A percentile compares a stretch with the other conserved stretches of the same genome.
phyloP scores from a whole-genome alignment of 352 stramenopile species.

The Thalassiosira hispida region DNA sequence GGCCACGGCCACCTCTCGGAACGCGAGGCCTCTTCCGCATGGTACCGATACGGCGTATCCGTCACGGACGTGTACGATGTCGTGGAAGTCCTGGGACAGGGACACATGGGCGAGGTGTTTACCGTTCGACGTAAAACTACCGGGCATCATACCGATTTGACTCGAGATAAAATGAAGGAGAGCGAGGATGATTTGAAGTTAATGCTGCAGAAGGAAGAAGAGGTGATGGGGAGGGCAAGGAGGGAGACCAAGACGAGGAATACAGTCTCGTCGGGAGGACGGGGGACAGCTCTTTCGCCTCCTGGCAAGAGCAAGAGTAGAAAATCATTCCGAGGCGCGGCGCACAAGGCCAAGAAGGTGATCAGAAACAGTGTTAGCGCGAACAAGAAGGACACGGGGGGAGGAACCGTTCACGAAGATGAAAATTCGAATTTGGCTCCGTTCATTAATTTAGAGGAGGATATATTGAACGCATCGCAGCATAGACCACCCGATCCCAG shows the following conservation, averaged over 20 bases:
- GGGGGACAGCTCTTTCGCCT: neutral
- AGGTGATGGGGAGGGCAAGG: slow-evolving; percentile 2
- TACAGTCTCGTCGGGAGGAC: too few species aligned
- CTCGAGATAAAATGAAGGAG: slow-evolving; percentile 17
- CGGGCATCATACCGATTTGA: slow-evolving; percentile 44
- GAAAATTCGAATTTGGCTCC: slow-evolving; percentile 29
- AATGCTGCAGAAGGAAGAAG: neutral
- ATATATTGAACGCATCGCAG: neutral
- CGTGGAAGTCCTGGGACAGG: slow-evolving; percentile 49
- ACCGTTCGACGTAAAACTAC: slow-evolving; percentile 50
- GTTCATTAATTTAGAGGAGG: slow-evolving; percentile 25
- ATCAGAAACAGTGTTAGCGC: slow-evolving; percentile 18
- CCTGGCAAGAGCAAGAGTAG: neutral
- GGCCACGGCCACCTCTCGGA: slow-evolving; percentile 22
- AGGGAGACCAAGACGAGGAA: neutral
- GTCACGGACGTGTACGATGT: slow-evolving; percentile 65
- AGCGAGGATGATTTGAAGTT: slow-evolving; percentile 27
- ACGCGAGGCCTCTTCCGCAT: slow-evolving; percentile 51
- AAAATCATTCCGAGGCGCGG: slow-evolving; percentile 4
- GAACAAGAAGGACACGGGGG: neutral
- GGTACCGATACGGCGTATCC: slow-evolving; percentile 55
- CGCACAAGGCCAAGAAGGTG: slow-evolving; percentile 35
- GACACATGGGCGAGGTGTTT: slow-evolving; percentile 62
- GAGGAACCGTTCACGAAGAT: slow-evolving; percentile 2
- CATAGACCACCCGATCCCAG: too few species aligned